Evolutionary conservation across 805 yeast genomes (phyloP).

Genomic region (Phaffomyces antillensis): DNA sequence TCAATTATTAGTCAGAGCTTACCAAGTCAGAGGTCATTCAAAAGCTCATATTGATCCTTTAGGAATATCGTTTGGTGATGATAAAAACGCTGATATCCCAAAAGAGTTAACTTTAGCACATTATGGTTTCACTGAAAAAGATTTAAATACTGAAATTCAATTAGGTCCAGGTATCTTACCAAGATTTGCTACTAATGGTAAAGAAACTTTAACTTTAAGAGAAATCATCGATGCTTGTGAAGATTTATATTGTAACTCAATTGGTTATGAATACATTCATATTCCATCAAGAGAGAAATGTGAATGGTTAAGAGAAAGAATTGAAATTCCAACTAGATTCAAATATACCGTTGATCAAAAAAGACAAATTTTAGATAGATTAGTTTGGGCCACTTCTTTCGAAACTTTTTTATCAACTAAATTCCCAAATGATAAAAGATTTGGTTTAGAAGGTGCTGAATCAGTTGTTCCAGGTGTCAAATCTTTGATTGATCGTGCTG

Average conservation of each 20-base stretch:
- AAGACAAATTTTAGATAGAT: conserved; percentile 91
- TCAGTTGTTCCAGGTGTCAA: conserved; percentile 95
- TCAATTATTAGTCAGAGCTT: conserved; percentile 94
- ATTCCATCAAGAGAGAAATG: conserved; percentile 93
- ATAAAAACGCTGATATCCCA: conserved; percentile 48
- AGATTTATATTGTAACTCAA: conserved; percentile 74
- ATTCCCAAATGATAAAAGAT: conserved; percentile 97
- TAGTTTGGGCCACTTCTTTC: conserved; percentile 93
- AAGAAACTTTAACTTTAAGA: conserved; percentile 57
- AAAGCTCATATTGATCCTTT: conserved; percentile 96
- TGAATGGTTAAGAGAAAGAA: conserved; percentile 96
- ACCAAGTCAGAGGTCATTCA: conserved; percentile 97
- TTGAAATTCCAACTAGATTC: conserved; percentile 87
- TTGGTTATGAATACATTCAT: conserved; percentile 95
- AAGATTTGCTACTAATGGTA: conserved; percentile 64
- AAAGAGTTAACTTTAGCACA: conserved; percentile 86
- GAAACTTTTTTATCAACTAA: conserved; percentile 90
- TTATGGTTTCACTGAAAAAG: conserved; percentile 86
- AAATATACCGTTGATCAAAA: conserved; percentile 82
- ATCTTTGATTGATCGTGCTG: conserved; percentile 89
- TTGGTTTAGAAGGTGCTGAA: conserved; percentile 98
- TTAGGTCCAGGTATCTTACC: conserved; percentile 98
- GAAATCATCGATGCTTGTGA: conserved; percentile 79
- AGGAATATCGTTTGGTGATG: conserved; percentile 78
- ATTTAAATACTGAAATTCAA: conserved; percentile 73